phyloP scores from a whole-genome alignment of 2,329 filamentous ascomycete species.

The Leptodontidium sp. region DNA sequence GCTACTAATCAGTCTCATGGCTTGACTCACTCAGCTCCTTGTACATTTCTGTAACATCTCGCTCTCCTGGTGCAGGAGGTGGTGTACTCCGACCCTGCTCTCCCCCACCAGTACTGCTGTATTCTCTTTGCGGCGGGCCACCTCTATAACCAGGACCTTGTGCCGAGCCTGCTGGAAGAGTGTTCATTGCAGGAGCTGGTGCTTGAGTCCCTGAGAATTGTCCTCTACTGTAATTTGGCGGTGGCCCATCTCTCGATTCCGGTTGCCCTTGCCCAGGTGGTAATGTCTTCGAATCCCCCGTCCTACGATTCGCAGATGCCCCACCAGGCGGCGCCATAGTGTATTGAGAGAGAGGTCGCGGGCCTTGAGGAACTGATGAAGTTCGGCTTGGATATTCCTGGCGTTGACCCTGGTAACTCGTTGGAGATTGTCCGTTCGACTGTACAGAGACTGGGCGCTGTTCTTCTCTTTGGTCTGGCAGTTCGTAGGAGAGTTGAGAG shows the following conservation, averaged over 20 bases:
- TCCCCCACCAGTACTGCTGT: slow-evolving; percentile 41
- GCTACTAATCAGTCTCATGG: background rate
- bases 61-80: slow-evolving; percentile 47
- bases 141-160: slow-evolving; percentile 45
- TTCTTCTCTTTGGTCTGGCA: slow-evolving; percentile 50
- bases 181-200: slow-evolving; percentile 40
- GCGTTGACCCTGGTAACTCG: slow-evolving; percentile 30
- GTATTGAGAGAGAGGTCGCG: slow-evolving; percentile 41
- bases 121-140: slow-evolving; percentile 46
- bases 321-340: slow-evolving; percentile 42
- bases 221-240: slow-evolving; percentile 43
- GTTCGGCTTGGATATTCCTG: slow-evolving; percentile 42
- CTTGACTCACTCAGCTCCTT: slow-evolving; percentile 52
- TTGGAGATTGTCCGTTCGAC: slow-evolving; percentile 43
- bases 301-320: slow-evolving; percentile 40
- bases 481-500: slow-evolving; percentile 70
- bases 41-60: slow-evolving; percentile 48
- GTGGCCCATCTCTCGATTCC: slow-evolving; percentile 42
- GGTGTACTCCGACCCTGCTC: slow-evolving; percentile 57
- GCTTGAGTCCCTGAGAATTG: slow-evolving; percentile 38
- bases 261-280: slow-evolving; percentile 37
- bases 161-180: slow-evolving; percentile 32
- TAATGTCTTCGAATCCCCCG: slow-evolving; percentile 42
- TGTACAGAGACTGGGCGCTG: slow-evolving; percentile 44
- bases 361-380: slow-evolving; percentile 39